Evolutionary conservation across 2,329 filamentous ascomycete species (phyloP).

Genomic region (Verticillium longisporum): DNA sequence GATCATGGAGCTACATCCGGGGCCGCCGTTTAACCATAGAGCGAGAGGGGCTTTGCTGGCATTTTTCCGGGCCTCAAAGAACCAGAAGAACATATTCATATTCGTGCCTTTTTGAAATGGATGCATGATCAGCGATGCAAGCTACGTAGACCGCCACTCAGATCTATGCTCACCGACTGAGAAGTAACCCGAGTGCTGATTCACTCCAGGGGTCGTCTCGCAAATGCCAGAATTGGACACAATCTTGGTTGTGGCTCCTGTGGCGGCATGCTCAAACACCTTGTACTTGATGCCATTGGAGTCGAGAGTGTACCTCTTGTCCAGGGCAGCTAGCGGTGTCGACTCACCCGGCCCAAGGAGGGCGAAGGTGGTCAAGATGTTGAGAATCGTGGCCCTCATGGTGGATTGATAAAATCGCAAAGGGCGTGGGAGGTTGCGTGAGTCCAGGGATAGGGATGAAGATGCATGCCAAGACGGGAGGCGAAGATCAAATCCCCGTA

Average conservation of each 20-base stretch:
- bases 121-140: slow-evolving; percentile 12
- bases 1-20: slow-evolving; percentile 30
- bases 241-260: slow-evolving; percentile 34
- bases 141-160: slow-evolving; percentile 13
- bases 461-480: not conserved
- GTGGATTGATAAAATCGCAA: not conserved
- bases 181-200: slow-evolving; percentile 44
- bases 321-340: not conserved
- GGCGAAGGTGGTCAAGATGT: not conserved
- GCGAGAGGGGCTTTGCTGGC: slow-evolving; percentile 23
- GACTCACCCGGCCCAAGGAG: not conserved
- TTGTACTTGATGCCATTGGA: not conserved
- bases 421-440: not conserved
- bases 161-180: slow-evolving; percentile 26
- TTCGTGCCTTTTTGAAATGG: slow-evolving; percentile 13
- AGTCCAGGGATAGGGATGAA: not conserved
- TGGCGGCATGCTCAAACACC: slow-evolving; percentile 40
- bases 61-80: slow-evolving; percentile 26
- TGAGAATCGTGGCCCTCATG: not conserved
- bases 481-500: not conserved
- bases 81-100: slow-evolving; percentile 38
- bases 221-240: slow-evolving; percentile 45
- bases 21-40: slow-evolving; percentile 32
- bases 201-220: slow-evolving; percentile 42
- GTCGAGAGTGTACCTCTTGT: not conserved